Evolutionary conservation across 352 stramenopile species (phyloP).

Genomic region (Phytophthora pseudosyringae): DNA sequence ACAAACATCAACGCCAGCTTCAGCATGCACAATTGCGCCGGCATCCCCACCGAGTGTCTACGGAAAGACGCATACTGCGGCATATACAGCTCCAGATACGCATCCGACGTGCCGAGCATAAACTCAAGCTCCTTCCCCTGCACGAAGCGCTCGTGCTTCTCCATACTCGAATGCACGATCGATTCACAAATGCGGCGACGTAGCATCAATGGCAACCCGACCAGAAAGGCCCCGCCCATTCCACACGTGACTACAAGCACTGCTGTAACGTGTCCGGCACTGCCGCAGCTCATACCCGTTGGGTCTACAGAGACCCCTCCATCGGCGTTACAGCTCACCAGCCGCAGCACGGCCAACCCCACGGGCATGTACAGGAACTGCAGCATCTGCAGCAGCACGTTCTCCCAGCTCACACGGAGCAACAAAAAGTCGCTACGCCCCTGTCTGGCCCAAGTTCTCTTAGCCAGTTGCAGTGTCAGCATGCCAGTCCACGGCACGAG

Average conservation of each 20-base stretch:
- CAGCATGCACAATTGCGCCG: constrained; percentile 47
- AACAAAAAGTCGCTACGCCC: constrained; percentile 39
- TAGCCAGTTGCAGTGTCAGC: constrained; percentile 2
- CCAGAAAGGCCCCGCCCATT: constrained; percentile 52
- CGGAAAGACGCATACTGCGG: constrained; percentile 57
- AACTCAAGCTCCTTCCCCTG: constrained; percentile 62
- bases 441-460: constrained; percentile 19
- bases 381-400: constrained; percentile 50
- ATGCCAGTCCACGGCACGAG: constrained; percentile 33
- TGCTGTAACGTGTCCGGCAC: constrained; percentile 30
- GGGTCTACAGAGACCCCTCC: constrained; percentile 57
- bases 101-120: constrained; percentile 57
- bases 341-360: constrained; percentile 59
- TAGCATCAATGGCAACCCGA: constrained; percentile 54
- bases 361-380: constrained; percentile 67
- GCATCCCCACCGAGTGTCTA: constrained; percentile 34
- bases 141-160: constrained; percentile 59
- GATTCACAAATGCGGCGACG: constrained; percentile 36
- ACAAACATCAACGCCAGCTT: constrained; percentile 59
- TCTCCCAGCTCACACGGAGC: constrained; percentile 42
- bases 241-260: constrained; percentile 42
- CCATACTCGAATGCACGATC: constrained; percentile 34
- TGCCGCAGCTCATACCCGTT: constrained; percentile 40
- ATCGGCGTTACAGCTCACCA: constrained; percentile 62
- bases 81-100: constrained; percentile 67